Percentiles rank a stretch among this genome's conserved stretches.
Conservation (phyloP, 495 filamentous ascomycete genomes). For the Aspergillus nidulans region DNA sequence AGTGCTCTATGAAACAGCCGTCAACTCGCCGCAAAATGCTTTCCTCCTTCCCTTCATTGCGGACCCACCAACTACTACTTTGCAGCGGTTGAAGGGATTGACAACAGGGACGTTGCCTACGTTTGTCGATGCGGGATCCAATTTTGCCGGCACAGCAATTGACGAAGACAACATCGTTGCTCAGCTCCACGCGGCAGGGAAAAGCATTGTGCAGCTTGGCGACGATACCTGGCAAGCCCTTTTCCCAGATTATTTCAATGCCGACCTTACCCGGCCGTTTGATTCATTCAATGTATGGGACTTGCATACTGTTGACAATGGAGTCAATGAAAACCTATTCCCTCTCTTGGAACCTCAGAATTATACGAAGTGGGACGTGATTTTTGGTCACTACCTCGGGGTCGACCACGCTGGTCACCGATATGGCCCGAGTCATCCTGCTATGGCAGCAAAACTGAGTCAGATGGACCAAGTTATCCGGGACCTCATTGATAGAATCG, state of each 20-base stretch:
- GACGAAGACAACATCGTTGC: slow-evolving; percentile 93
- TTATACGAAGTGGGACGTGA: slow-evolving; percentile 75
- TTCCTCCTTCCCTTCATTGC: slow-evolving; percentile 94
- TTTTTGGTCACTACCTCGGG: slow-evolving; percentile 89
- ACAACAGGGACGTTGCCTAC: slow-evolving; percentile 95
- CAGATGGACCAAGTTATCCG: slow-evolving; percentile 86
- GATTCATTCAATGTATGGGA: slow-evolving; percentile 99
- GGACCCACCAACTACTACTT: slow-evolving; percentile 88
- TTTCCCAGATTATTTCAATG: slow-evolving; percentile 88
- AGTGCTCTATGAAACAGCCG: slow-evolving; percentile 76
- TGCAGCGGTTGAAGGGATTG: slow-evolving; percentile 88
- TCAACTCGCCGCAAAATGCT: slow-evolving; percentile 68
- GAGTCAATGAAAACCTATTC: slow-evolving; percentile 88
- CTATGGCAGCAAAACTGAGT: slow-evolving; percentile 82
- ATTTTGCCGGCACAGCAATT: slow-evolving; percentile 94
- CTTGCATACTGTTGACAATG: slow-evolving; percentile 93
- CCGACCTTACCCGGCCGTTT: slow-evolving; percentile 76
- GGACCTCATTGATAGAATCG: slow-evolving; percentile 64
- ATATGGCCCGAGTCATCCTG: slow-evolving; percentile 88
- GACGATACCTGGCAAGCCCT: slow-evolving; percentile 95
- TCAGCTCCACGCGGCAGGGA: slow-evolving; percentile 74
- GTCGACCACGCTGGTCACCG: slow-evolving; percentile 97
- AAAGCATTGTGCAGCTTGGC: slow-evolving; percentile 84
- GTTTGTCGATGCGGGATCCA: slow-evolving; percentile 88
- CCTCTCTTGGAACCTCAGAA: slow-evolving; percentile 66